Conservation (phyloP, 2,329 filamentous ascomycete genomes). For the Aspergillus novofumigatus region DNA sequence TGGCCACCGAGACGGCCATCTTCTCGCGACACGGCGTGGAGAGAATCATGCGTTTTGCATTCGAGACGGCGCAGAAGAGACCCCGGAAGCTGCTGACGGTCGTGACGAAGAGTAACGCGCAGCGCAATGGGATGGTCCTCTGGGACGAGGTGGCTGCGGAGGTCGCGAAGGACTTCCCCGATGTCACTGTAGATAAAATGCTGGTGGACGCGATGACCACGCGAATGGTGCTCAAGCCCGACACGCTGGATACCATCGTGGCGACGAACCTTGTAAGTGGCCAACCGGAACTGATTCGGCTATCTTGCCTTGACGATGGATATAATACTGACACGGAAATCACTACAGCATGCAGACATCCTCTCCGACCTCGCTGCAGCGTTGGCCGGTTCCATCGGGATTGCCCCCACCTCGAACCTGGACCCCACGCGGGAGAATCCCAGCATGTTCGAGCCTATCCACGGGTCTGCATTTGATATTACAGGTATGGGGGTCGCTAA, state of each 20-base stretch:
- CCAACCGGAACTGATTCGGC: background rate
- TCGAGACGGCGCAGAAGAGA: conserved; percentile 55
- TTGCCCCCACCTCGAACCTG: conserved; percentile 66
- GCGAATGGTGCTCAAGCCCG: conserved; percentile 59
- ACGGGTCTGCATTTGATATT: conserved; percentile 62
- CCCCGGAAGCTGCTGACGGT: conserved; percentile 58
- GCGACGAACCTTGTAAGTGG: conserved; percentile 52
- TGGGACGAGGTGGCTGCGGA: conserved; percentile 61
- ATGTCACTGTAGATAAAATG: conserved; percentile 62
- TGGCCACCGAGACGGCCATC: conserved; percentile 59
- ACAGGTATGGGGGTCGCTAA: conserved; percentile 59
- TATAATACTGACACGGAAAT: conserved; percentile 8
- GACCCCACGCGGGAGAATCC: conserved; percentile 60
- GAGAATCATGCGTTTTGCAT: conserved; percentile 60
- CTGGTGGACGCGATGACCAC: conserved; percentile 65
- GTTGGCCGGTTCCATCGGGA: conserved; percentile 66
- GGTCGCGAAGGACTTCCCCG: conserved; percentile 55
- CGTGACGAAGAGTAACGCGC: conserved; percentile 63
- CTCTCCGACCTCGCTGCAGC: conserved; percentile 68
- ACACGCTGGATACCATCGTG: conserved; percentile 59
- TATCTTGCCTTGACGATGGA: background rate
- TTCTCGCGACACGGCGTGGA: conserved; percentile 60
- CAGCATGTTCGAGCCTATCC: conserved; percentile 61
- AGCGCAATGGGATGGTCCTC: conserved; percentile 64
- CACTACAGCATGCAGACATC: conserved; percentile 54